These are phyloP conservation scores for Eutypa lata DNA, from an alignment of 2,329 filamentous ascomycete species.

Conservation along the genomic window DNA sequence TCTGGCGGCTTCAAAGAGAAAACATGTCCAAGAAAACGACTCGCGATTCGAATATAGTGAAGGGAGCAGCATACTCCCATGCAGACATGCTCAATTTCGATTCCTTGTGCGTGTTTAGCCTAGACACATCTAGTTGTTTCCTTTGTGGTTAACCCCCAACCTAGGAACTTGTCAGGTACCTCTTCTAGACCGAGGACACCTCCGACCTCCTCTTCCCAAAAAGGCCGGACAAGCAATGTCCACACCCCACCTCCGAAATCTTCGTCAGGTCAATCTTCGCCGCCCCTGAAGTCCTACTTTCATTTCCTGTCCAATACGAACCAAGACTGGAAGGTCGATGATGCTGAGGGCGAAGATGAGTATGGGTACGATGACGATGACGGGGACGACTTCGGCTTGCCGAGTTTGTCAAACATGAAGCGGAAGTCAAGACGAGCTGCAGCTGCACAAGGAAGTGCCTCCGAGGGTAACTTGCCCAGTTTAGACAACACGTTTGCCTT, in stretches of 20 bases:
- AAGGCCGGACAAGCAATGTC: constrained; percentile 51
- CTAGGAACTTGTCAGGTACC: constrained; percentile 57
- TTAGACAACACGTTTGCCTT: constrained; percentile 35
- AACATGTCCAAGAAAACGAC: constrained; percentile 50
- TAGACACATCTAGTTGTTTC: no score
- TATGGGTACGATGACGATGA: constrained; percentile 81
- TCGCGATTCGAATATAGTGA: constrained; percentile 69
- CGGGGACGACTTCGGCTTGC: constrained; percentile 92
- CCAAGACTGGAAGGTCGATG: constrained; percentile 74
- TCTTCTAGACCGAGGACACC: constrained; percentile 73
- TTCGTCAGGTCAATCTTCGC: constrained; percentile 53
- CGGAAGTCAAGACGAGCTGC: constrained; percentile 59
- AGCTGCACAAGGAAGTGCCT: constrained; percentile 38
- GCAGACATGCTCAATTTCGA: constrained; percentile 90
- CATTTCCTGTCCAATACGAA: constrained; percentile 79
- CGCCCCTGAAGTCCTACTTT: constrained; percentile 71
- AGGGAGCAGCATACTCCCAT: constrained; percentile 94
- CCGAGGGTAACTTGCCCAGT: constrained; percentile 32
- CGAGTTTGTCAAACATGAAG: constrained; percentile 88
- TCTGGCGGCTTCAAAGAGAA: constrained; percentile 69
- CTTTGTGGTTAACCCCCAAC: constrained; percentile 5
- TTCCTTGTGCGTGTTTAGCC: constrained; percentile 57
- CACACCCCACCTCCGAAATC: constrained; percentile 53
- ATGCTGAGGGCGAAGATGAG: constrained; percentile 64
- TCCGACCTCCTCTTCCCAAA: constrained; percentile 56